Base-by-base conservation (phyloP, 179 eudicot genomes). In the Vitellaria paradoxa region DNA sequence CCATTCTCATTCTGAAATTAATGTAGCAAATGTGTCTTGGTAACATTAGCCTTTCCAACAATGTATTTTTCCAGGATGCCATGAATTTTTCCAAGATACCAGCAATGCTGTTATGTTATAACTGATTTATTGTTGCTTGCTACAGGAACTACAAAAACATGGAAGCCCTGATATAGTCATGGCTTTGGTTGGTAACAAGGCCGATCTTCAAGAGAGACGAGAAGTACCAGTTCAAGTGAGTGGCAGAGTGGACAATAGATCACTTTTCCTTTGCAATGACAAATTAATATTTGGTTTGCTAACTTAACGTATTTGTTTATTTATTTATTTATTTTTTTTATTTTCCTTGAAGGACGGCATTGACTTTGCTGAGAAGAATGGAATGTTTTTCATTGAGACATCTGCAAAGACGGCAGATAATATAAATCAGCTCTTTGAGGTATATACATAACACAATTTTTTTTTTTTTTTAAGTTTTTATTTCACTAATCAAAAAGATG, bases 361-460 rank as follows among this genome's bases (percentile, higher is more conserved):
- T 20, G 93, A 91, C 47, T 93, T 82, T 77, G 98, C 98, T 0
- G 97, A 93, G 85, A 93, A 90, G 88, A 94, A 94, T 78, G 95
- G 97, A 50, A 94, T 94, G 98, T 94, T 93, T 81, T 94, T 92
- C 73, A 94, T 94, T 24, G 98, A 94, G 85, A 94, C 98, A 67
- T 94, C 98, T 82, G 98, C 98, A 52, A 94, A 94, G 83, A 94
- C 98, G 2, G 98, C 98, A 65, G 98, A 94, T 81, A 94, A 94
- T 82, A 93, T 94, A 76, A 94, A 94, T 76, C 93, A 91, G 85
- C 88, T 94, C 50, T 94, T 94, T 82, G 97, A 94, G 98, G 98
- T 94, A 82, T 65, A 26, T 80, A 50, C 66, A 8, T 55, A 59
- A 23, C 42, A 24, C 53, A 2, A 1, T 50, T 10, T 26, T 23